Evolutionary conservation across 768 basidiomycete genomes (phyloP), one percentile per base, ranked within the genome.

Genomic region (Agrocybe praecox): DNA sequence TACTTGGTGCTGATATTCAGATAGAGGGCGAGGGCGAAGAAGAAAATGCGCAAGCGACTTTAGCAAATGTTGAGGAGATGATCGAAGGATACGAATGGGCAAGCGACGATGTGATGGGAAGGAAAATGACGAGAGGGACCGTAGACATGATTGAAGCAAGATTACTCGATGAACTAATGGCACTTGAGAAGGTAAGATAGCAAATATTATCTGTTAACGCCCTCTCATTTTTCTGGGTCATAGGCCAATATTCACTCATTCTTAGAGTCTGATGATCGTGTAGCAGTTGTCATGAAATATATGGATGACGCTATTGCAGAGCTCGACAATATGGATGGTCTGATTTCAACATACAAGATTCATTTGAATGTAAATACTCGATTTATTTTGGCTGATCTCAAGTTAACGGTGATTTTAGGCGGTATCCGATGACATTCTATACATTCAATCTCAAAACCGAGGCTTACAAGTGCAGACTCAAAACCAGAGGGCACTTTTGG

Each of bases 61-160:
- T 99, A 74, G 77, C 89, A 6, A 97, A 87, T 70, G 94, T 99
- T 2, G 97, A 99, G 68, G 97, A 99, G 69, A 96, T 99, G 94
- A 80, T 99, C 22, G 97, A 99, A 65, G 96, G 97, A 0, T 97
- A 97, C 65, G 97, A 98, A 70, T 98, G 95, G 95, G 88, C 92
- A 4, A 89, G 87, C 58, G 90, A 89, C 53, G 87, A 88, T 67
- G 77, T 88, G n/a, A 76, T 89, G 44, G 84, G 81, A 14, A 76
- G 85, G 62, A 87, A 83, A 66, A 81, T 83, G 52, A 78, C 80
- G 17, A 80, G 82, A 64, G 89, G 89, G 11, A 87, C 91, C 8
- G 93, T 92, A 36, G 96, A 98, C 67, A 80, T 96, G 62, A 95
- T 98, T 58, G 94, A 98, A 72, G 89, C 91, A 21, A 78, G 95